Conservation (phyloP, 192 early-diverging fungal genomes). For the Umbelopsis isabellina region DNA sequence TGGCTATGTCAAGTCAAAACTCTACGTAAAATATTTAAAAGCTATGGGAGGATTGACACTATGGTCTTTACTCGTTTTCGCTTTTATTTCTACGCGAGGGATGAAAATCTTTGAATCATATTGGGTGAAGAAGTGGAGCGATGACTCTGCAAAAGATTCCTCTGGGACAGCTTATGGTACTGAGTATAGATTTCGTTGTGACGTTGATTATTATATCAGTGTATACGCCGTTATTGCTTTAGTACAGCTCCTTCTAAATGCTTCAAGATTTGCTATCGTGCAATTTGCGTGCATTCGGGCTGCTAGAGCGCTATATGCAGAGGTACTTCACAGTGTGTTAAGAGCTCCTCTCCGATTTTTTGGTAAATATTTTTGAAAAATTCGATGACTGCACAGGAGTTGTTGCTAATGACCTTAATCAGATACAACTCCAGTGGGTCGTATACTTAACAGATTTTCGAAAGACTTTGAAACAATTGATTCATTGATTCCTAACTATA, state of each 20-base stretch:
- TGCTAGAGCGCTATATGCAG: slow-evolving; percentile 53
- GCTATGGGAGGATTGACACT: slow-evolving; percentile 57
- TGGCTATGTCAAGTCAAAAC: slow-evolving; percentile 72
- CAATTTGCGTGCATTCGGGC: slow-evolving; percentile 56
- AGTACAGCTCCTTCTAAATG: slow-evolving; percentile 40
- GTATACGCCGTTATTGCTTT: slow-evolving; percentile 55
- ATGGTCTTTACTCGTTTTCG: slow-evolving; percentile 54
- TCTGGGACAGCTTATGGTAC: not conserved
- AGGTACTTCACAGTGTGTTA: slow-evolving; percentile 55
- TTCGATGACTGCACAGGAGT: not conserved
- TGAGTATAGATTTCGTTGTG: not conserved
- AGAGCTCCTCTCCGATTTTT: slow-evolving; percentile 80
- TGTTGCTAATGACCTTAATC: not conserved
- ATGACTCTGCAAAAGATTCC: slow-evolving; percentile 23
- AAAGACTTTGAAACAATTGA: slow-evolving; percentile 64
- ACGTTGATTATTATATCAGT: slow-evolving; percentile 48
- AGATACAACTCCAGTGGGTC: slow-evolving; percentile 75
- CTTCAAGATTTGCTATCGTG: slow-evolving; percentile 47
- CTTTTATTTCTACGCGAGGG: slow-evolving; percentile 40
- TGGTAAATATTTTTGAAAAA: slow-evolving; percentile 4
- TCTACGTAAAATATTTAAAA: slow-evolving; percentile 75
- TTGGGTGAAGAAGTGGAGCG: slow-evolving; percentile 51
- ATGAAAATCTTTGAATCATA: slow-evolving; percentile 42
- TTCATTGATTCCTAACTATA: slow-evolving; percentile 24
- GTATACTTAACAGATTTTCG: slow-evolving; percentile 83